Conservation (phyloP, 1,284 basidiomycete genomes). For the Xerocomus amazonicus region DNA sequence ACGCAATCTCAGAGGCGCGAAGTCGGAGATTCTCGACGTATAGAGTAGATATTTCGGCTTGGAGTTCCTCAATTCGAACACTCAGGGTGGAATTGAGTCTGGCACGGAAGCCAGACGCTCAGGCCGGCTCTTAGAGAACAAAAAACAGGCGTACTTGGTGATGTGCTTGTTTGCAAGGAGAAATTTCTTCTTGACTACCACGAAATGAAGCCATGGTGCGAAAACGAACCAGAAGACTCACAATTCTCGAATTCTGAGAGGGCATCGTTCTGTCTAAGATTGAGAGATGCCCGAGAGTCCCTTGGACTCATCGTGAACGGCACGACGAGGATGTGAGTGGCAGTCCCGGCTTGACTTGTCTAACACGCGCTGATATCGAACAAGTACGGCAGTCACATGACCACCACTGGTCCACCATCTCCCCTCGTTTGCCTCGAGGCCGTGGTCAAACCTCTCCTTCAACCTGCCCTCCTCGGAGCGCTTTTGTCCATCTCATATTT, state of each 20-base stretch:
- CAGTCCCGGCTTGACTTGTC: conserved; percentile 15
- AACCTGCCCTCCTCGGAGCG: conserved; percentile 24
- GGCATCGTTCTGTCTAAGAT: conserved; percentile 68
- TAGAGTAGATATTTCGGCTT: conserved; percentile 72
- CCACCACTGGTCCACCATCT: too few relatives aligned
- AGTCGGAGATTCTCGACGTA: conserved; percentile 78
- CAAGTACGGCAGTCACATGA: conserved; percentile 29
- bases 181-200: conserved; percentile 84
- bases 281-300: conserved; percentile 69
- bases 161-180: conserved; percentile 85
- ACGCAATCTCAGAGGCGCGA: conserved; percentile 72
- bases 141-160: conserved; percentile 58
- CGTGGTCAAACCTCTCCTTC: conserved; percentile 16
- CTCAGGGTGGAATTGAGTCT: conserved; percentile 81
- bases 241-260: conserved; percentile 79
- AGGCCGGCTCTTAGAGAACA: conserved; percentile 5
- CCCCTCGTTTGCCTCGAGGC: conserved; percentile 27
- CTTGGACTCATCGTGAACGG: conserved; percentile 69
- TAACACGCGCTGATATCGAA: conserved; percentile 36
- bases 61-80: conserved; percentile 77
- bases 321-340: conserved; percentile 30
- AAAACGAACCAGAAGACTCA: conserved; percentile 38
- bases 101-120: conserved; percentile 11
- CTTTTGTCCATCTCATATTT: conserved; percentile 19
- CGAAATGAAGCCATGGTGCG: conserved; percentile 16